phyloP scores from a whole-genome alignment of 768 basidiomycete species.

The Boletus bicolor region DNA sequence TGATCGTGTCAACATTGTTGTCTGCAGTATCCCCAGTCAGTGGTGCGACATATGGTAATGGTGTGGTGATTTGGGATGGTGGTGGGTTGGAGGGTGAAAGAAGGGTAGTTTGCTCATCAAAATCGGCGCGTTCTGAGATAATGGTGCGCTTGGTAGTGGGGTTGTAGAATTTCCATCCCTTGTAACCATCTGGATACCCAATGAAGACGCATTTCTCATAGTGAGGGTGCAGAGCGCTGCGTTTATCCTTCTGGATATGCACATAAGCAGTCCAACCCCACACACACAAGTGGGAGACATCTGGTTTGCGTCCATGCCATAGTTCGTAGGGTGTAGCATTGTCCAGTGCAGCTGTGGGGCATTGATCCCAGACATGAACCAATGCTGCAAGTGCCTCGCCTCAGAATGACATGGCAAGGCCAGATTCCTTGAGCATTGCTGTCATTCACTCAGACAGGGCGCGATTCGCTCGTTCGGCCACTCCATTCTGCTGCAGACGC shows the following conservation, averaged over 20 bases:
- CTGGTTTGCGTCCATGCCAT: not conserved
- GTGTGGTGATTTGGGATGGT: too few species aligned
- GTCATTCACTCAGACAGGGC: not conserved
- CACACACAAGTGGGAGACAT: not conserved
- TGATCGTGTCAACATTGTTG: too few species aligned
- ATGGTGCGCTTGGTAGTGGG: too few species aligned
- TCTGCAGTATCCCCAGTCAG: too few species aligned
- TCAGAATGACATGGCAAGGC: not conserved
- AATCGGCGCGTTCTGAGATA: too few species aligned
- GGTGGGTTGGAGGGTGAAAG: too few species aligned
- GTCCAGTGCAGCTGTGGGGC: slow-evolving; percentile 10
- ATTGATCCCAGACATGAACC: slow-evolving; percentile 20
- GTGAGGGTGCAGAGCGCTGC: accelerated
- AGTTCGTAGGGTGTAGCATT: slow-evolving; percentile 10
- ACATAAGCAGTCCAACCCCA: not conserved
- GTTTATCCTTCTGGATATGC: not conserved
- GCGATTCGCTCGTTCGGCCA: not conserved
- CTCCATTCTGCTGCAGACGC: not conserved
- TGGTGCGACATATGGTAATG: too few species aligned
- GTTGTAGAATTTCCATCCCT: not conserved
- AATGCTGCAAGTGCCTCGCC: slow-evolving; percentile 20
- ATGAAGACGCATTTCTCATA: too few species aligned
- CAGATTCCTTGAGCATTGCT: slow-evolving; percentile 18
- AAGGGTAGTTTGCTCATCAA: too few species aligned
- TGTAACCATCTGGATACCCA: not conserved